Evolutionary conservation across 106 monocot species (phyloP).

Genomic region (Platanthera zijinensis): DNA sequence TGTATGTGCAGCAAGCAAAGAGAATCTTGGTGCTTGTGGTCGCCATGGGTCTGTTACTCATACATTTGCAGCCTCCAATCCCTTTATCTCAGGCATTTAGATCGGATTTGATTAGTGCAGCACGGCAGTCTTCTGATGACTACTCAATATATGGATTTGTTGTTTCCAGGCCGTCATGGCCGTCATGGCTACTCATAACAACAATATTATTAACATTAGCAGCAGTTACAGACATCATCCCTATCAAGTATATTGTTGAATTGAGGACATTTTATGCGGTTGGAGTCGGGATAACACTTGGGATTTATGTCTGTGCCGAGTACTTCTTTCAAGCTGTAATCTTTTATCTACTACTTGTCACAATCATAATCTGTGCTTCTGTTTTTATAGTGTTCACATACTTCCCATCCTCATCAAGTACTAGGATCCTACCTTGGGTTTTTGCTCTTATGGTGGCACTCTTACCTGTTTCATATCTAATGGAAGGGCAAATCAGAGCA

Average conservation of each 20-base stretch:
- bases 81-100: constrained; percentile 73
- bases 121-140: constrained; percentile 79
- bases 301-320: constrained; percentile 76
- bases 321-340: constrained; percentile 78
- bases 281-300: constrained; percentile 64
- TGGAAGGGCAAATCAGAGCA: constrained; percentile 85
- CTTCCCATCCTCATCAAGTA: constrained; percentile 83
- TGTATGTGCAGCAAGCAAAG: constrained; percentile 61
- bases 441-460: constrained; percentile 88
- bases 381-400: constrained; percentile 82
- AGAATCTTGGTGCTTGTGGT: constrained; percentile 64
- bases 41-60: constrained; percentile 62
- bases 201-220: constrained; percentile 78
- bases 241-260: constrained; percentile 85
- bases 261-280: constrained; percentile 80
- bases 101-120: constrained; percentile 75
- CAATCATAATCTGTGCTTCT: constrained; percentile 65
- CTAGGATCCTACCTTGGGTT: constrained; percentile 87
- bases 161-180: constrained; percentile 77
- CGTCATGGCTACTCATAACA: constrained; percentile 85
- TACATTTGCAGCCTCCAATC: constrained; percentile 86
- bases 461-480: constrained; percentile 85
- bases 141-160: constrained; percentile 82
- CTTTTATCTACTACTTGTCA: constrained; percentile 70
- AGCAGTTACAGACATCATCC: constrained; percentile 73